Percentiles rank a stretch among this genome's conserved stretches.
Conservation (phyloP, 345 rosid genomes). For the Syzygium jambos region DNA sequence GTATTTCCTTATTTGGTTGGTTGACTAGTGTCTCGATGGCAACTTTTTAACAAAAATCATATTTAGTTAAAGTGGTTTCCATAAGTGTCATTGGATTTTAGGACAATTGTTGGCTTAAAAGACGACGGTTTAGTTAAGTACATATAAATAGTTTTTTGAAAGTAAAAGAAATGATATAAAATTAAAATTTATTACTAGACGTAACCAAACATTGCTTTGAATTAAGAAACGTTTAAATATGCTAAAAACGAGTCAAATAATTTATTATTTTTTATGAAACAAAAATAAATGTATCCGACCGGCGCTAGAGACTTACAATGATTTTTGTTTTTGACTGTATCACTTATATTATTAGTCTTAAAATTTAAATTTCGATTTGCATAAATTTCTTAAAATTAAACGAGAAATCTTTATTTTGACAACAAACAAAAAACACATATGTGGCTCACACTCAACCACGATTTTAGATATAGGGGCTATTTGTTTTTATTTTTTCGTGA, state of each 20-base stretch:
- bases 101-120: too few relatives aligned
- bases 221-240: background rate
- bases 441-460: background rate
- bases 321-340: background rate
- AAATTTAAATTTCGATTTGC: background rate
- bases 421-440: background rate
- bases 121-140: too few relatives aligned
- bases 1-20: too few relatives aligned
- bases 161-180: background rate
- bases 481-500: background rate
- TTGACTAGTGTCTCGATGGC: too few relatives aligned
- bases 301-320: background rate
- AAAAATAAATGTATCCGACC: background rate
- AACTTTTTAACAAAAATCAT: too few relatives aligned
- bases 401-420: background rate
- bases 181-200: background rate
- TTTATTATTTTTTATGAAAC: background rate
- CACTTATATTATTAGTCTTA: background rate
- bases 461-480: background rate
- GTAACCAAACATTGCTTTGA: background rate
- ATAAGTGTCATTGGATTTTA: too few relatives aligned
- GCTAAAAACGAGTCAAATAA: background rate
- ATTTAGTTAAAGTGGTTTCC: too few relatives aligned
- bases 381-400: background rate
- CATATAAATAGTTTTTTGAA: too few relatives aligned